These are phyloP conservation scores for Hanseniaspora taiwanica DNA, from an alignment of 805 yeast genomes.

Conservation along the genomic window DNA sequence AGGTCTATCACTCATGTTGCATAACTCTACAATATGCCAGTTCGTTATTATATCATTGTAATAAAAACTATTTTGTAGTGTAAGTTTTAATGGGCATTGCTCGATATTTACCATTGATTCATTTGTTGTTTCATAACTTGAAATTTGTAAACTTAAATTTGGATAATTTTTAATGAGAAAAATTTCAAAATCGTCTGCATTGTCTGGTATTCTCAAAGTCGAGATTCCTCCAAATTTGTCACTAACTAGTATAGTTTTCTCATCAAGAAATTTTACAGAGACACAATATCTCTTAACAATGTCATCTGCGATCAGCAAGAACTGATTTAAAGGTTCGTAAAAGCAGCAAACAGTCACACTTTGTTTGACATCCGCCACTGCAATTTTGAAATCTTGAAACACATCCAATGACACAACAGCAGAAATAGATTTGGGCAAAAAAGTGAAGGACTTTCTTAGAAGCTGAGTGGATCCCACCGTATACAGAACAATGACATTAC, in stretches of 20 bases:
- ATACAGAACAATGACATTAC: constrained; percentile 40
- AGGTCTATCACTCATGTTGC: constrained; percentile 38
- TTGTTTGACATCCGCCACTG: constrained; percentile 58
- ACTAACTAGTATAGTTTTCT: constrained; percentile 66
- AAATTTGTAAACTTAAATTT: constrained; percentile 1
- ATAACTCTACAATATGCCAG: constrained; percentile 30
- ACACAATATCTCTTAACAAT: constrained; percentile 54
- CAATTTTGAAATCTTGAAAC: constrained; percentile 44
- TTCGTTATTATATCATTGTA: constrained; percentile 60
- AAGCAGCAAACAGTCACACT: constrained; percentile 48
- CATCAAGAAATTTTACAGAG: constrained; percentile 46
- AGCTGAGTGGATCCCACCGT: constrained; percentile 73
- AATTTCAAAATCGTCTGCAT: constrained; percentile 24
- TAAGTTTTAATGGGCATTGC: constrained; percentile 35
- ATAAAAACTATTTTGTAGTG: constrained; percentile 41
- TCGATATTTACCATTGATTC: constrained; percentile 12
- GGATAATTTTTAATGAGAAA: constrained; percentile 1
- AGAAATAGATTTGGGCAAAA: constrained; percentile 30
- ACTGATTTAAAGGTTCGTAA: constrained; percentile 33
- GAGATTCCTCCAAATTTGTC: constrained; percentile 79
- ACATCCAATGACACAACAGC: constrained; percentile 38
- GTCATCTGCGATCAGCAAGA: constrained; percentile 62
- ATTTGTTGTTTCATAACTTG: not conserved
- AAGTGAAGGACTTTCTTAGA: constrained; percentile 44
- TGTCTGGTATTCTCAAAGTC: constrained; percentile 47